These are phyloP conservation scores for Fagopyrum homotropicum DNA, from an alignment of 148 eudicot genomes.

Conservation along the genomic window DNA sequence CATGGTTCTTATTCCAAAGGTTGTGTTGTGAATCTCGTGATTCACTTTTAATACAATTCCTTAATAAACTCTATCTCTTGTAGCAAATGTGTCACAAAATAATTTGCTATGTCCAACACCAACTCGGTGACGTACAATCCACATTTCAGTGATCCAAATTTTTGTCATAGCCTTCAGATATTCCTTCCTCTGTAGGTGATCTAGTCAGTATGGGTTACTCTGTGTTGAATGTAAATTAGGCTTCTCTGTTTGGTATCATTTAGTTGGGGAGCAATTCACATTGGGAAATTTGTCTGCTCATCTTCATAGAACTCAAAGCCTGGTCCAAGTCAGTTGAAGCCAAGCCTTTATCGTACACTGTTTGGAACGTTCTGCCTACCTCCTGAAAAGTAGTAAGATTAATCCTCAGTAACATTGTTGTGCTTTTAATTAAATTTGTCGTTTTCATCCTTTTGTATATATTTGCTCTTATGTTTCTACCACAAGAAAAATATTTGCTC, in stretches of 20 bases:
- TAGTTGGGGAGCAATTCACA: conserved; percentile 3
- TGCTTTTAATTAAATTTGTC: not conserved
- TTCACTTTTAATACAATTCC: not conserved
- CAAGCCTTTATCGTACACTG: conserved; percentile 13
- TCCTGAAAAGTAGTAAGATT: conserved; percentile 13
- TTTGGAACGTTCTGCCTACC: conserved; percentile 34
- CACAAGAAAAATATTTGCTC: not conserved
- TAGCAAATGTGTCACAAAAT: not conserved
- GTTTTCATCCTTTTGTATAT: not conserved
- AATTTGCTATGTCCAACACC: not conserved
- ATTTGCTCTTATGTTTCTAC: not conserved
- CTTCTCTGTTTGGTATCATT: conserved; percentile 2
- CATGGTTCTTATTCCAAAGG: not conserved
- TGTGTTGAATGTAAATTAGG: conserved; percentile 1
- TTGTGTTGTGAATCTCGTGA: not conserved
- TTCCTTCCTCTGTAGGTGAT: not conserved
- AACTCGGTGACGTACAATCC: not conserved
- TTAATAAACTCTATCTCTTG: not conserved
- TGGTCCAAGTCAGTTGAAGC: conserved; percentile 14
- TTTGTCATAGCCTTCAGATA: not conserved
- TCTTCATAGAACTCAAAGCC: conserved; percentile 13
- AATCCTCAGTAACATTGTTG: conserved; percentile 8
- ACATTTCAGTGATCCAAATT: not conserved
- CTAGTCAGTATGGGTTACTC: not conserved
- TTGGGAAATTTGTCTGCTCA: conserved; percentile 10